Base-by-base conservation (phyloP, 306 rosid species). In the Cucurbita moschata region DNA sequence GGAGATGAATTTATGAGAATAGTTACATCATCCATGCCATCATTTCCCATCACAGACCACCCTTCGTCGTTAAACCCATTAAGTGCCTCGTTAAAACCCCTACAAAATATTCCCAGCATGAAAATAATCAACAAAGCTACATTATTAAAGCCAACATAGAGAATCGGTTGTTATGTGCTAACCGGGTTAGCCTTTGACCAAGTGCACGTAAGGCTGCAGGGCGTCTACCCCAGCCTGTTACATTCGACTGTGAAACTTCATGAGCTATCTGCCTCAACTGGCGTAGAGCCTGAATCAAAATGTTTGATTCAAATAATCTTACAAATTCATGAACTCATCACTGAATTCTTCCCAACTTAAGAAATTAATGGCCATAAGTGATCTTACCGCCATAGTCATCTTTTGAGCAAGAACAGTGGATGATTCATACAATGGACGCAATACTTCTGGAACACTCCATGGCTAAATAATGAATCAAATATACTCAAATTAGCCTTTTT, bases 51-150 rank as follows among this genome's bases (percentile, higher is more conserved):
- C 89, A 88, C 79, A 26, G 98, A 83, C 98, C 98, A 93, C 13
- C 98, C 98, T 85, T 93, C 98, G 77, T 93, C 98, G 50, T 87
- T 87, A 85, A 93, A 90, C 46, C 98, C 98, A 81, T 93, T 93
- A 43, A 93, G 94, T 71, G 98, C 97, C 83, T 93, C 98, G 16
- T 93, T 93, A 74, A 93, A 93, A 81, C 98, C 98, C 87, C 98
- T 93, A 85, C 66, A 49, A 73, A 8, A 51, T 77, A 84, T 78
- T 30, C 75, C 56, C 77, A 13, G 58, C 84, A 38, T 83, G 77
- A 81, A 65, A 79, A 51, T 35, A 76, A 68, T 74, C 72, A 44
- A 10, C 10, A 7, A 74, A 35, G 10, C 65, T 56, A 46, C 35
- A 30, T 40, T 42, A 43, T 26, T 46, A 68, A 59, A 76, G 4